Conservation (phyloP, 371 early-diverging fungal species). For the Conidiobolus incongruus region DNA sequence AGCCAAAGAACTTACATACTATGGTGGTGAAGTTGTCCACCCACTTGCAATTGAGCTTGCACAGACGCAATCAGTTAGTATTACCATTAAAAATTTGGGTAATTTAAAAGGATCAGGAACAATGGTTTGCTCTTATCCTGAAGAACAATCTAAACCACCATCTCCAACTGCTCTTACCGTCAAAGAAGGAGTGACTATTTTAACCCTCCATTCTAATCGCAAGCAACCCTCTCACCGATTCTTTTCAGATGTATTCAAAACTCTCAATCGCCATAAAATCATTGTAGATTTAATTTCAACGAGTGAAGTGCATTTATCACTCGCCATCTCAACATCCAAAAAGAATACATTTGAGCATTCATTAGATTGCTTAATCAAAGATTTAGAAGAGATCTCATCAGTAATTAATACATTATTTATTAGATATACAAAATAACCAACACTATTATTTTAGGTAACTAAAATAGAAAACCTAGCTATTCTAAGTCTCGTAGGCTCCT, state of each 20-base stretch:
- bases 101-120: conserved; percentile 72
- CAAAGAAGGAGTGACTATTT: conserved; percentile 73
- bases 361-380: conserved; percentile 36
- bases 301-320: conserved; percentile 84
- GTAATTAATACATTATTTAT: neutral
- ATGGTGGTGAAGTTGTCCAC: conserved; percentile 92
- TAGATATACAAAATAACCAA: neutral
- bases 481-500: conserved; percentile 81
- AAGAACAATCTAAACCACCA: no score
- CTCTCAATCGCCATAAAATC: conserved; percentile 65
- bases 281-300: conserved; percentile 90
- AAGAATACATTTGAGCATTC: conserved; percentile 31
- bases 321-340: conserved; percentile 44
- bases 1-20: conserved; percentile 92
- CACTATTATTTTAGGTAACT: conserved; percentile 17
- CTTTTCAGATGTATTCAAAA: conserved; percentile 77
- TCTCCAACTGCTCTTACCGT: conserved; percentile 90
- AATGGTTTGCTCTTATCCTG: no score
- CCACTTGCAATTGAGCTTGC: conserved; percentile 95
- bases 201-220: conserved; percentile 88
- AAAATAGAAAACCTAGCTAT: conserved; percentile 72
- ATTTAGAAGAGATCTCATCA: conserved; percentile 39
- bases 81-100: conserved; percentile 91
- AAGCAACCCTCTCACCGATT: conserved; percentile 90
- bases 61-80: no score